These are phyloP conservation scores for Ophiostoma sp. DNA, from an alignment of 2,329 filamentous ascomycete genomes.

Conservation along the genomic window DNA sequence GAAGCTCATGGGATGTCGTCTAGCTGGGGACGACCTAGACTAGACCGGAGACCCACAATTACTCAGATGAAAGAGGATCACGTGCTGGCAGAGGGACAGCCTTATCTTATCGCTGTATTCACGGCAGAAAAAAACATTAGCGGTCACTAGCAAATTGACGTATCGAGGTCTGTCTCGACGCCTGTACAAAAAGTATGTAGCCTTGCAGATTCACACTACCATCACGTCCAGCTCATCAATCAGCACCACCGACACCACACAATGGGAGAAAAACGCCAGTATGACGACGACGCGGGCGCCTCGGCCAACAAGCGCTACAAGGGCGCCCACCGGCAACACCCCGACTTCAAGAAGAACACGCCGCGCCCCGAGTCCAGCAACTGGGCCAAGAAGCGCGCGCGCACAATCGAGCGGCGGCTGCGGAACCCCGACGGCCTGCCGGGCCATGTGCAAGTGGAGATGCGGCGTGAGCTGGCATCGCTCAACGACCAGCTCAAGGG, in stretches of 20 bases:
- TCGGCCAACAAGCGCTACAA: constrained; percentile 27
- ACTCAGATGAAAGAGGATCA: neutral
- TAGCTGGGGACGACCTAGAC: neutral
- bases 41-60: neutral
- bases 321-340: constrained; percentile 17
- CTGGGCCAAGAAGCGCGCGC: constrained; percentile 65
- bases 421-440: constrained; percentile 56
- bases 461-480: constrained; percentile 65
- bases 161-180: neutral
- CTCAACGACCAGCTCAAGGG: constrained; percentile 60
- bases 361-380: constrained; percentile 48
- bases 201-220: neutral
- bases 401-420: constrained; percentile 63
- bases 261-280: constrained; percentile 34
- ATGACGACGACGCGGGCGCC: constrained; percentile 28
- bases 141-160: neutral
- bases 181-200: too few species aligned
- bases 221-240: neutral
- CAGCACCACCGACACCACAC: neutral
- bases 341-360: constrained; percentile 37
- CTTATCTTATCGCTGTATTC: constrained; percentile 1
- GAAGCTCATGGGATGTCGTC: constrained; percentile 4
- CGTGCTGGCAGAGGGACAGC: neutral
- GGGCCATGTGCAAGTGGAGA: constrained; percentile 60
- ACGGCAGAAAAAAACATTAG: constrained; percentile 12